Evolutionary conservation across 148 eudicot genomes (phyloP), one percentile per base, ranked within the genome.

Genomic region (Limonium bicolor): DNA sequence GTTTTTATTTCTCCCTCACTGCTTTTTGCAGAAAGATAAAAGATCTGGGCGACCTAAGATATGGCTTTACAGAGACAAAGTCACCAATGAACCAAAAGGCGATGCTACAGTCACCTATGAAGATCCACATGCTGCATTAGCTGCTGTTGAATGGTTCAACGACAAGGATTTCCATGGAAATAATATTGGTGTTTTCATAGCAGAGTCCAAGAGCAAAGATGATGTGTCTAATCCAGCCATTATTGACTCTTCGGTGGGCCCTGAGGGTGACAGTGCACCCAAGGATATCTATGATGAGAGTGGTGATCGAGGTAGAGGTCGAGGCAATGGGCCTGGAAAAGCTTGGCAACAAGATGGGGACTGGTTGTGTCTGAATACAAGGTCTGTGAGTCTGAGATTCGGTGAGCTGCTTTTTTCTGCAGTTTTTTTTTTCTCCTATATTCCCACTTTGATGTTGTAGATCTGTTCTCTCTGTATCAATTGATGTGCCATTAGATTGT

Each of bases 271-370:
- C 47, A 56, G n/a, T n/a, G n/a, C n/a, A n/a, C n/a, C 71, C n/a
- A 27, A 5, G 50, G 79, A 73, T 42, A 32, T 45, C 54, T 70
- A 64, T 56, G 94, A 60, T 24, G 31, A 42, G 67, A 4, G 47
- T 63, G 73, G 54, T 33, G 88, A 79, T 45, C 45, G 75, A 65
- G 96, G 94, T 54, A 55, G 77, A 69, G 94, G 94, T 9, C 72
- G 71, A 14, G 97, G 88, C 25, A 95, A 78, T 68, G 81, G 65
- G 41, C 48, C 72, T 10, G 93, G 68, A 42, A 84, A 90, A 54
- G 65, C 97, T 47, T 90, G 95, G 97, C 86, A 90, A 50, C 94
- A 90, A 57, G 97, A 84, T 13, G 97, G 97, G 50, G 97, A 90
- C 71, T 90, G 97, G 97, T 18, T 32, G 73, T 90, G 97, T 71